Base-by-base conservation (phyloP, 1,284 basidiomycete species). In the Tilletiopsis washingtonensis region DNA sequence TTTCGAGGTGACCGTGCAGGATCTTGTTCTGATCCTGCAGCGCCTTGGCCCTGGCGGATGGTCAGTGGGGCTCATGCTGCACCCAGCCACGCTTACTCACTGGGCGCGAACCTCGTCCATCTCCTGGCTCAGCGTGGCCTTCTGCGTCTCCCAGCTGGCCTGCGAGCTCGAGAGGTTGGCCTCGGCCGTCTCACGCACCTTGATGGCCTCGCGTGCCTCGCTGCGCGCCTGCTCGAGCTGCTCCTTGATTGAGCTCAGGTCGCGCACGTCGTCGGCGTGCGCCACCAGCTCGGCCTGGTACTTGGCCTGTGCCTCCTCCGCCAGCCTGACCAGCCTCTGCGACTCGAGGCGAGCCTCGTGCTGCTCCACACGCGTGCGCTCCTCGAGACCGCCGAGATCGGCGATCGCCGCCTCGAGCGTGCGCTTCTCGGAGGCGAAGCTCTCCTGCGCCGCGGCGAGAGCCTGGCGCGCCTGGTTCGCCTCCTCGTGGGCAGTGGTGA, bases 1-100 rank as follows among this genome's bases (percentile, higher is more conserved):
- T 82, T 62, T 91, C 88, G 15, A 93, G 81, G 64, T 91, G 88
- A 53, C 84, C 80, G 66, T 90, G 88, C 9, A 93, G 79, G 15
- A 86, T 77, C 6, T 78, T 74, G 68, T 91, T 93, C 69, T 91
- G 89, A 23, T 82, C 77, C 2, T 78, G 77, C 17, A 93, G 77
- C 62, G 88, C 88, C 62, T 84, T 82, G 67, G 79, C 82, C 23
- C 87, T n/a, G n/a, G n/a, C n/a, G n/a, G n/a, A n/a, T n/a, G n/a
- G n/a, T n/a, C n/a, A n/a, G n/a, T n/a, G n/a, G n/a, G n/a, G n/a
- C n/a, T n/a, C n/a, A n/a, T n/a, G n/a, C n/a, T n/a, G n/a, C n/a
- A n/a, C n/a, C n/a, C n/a, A n/a, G n/a, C n/a, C n/a, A n/a, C n/a
- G n/a, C n/a, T n/a, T n/a, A n/a, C n/a, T n/a, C n/a, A n/a, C n/a